Evolutionary conservation across 371 early-diverging fungal species (phyloP), one percentile per base, ranked within the genome.

Genomic region (Mortierella sp.): DNA sequence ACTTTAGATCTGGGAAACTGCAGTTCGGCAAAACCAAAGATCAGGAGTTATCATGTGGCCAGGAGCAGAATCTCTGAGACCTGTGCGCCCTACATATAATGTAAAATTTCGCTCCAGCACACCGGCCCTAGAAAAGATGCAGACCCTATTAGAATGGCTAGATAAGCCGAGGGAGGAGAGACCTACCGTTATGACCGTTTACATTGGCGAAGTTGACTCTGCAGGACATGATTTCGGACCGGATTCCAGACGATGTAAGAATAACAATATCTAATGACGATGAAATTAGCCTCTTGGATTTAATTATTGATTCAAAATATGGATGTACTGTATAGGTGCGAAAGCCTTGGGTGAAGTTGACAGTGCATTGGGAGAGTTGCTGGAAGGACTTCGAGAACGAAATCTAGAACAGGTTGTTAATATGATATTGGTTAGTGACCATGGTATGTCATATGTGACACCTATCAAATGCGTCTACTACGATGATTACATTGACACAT

Each of bases 41-140:
- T 86, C 95, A 1, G 97, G 87, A 28, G 88, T 95, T 35, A 86
- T 93, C 74, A 94, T 96, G 94, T 96, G 95, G 96, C 97, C 97
- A 0, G 98, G 98, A 17, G 91, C 91, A 22, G 88, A 90, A 31
- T 88, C 94, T 2, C 86, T 91, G 3, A 72, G 85, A 34, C 83
- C 84, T 9, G 73, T 78, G 10, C 67, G 81, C 22, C 95, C 98
- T 2, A 93, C 92, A 32, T 91, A 93, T 65, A 83, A 89, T 56
- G 76, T 91, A 4, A 84, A 86, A 6, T 96, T 86, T 74, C 71
- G 89, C 37, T 59, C 83, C 8, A 67, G 67, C 5, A 84, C 90
- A 66, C 55, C 85, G 1, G 83, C 88, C 3, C 64, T 66, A 1
- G 85, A 89, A n/a, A 93, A 94, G 70, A 86, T 93, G 51, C 86